Conservation (phyloP, 2,329 filamentous ascomycete genomes). For the Nannizziopsis arthrosporioides region DNA sequence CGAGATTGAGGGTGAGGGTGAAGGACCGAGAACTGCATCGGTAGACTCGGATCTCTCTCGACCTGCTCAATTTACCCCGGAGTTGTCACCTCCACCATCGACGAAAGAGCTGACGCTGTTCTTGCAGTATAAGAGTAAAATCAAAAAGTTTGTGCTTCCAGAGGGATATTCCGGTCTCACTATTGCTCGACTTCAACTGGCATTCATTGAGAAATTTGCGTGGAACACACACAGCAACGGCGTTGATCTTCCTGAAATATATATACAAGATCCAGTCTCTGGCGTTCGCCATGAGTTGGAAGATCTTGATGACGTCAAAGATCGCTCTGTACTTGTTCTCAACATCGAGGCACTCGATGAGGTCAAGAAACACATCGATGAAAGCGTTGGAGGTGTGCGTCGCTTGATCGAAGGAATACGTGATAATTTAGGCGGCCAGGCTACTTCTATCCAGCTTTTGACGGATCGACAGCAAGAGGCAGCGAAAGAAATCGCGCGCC, state of each 20-base stretch:
- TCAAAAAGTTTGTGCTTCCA: constrained; percentile 85
- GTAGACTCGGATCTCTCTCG: constrained; percentile 10
- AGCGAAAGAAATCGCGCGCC: constrained; percentile 68
- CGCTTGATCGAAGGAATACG: constrained; percentile 77
- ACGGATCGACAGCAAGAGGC: constrained; percentile 85
- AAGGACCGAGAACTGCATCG: constrained; percentile 7
- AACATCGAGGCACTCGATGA: constrained; percentile 91
- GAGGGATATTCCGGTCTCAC: constrained; percentile 77
- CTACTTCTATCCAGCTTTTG: constrained; percentile 68
- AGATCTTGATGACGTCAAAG: constrained; percentile 84
- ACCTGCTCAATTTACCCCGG: constrained; percentile 41
- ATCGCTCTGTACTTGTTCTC: constrained; percentile 84
- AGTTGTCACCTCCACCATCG: constrained; percentile 55
- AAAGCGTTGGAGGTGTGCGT: constrained; percentile 69
- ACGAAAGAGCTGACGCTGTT: constrained; percentile 88
- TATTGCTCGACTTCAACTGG: constrained; percentile 77
- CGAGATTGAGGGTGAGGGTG: constrained; percentile 4
- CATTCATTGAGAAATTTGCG: constrained; percentile 97
- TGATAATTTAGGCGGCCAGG: constrained; percentile 71
- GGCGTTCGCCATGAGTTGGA: constrained; percentile 95
- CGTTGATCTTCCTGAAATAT: constrained; percentile 85
- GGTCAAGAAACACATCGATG: constrained; percentile 91
- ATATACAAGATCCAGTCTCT: constrained; percentile 90
- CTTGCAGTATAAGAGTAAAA: constrained; percentile 89
- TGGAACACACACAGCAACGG: constrained; percentile 97